A percentile compares a stretch with the other conserved stretches of the same genome.
These are phyloP conservation scores for Encephalitozoon intestinalis DNA, from an alignment of 371 early-diverging fungal genomes.

Conservation along the genomic window DNA sequence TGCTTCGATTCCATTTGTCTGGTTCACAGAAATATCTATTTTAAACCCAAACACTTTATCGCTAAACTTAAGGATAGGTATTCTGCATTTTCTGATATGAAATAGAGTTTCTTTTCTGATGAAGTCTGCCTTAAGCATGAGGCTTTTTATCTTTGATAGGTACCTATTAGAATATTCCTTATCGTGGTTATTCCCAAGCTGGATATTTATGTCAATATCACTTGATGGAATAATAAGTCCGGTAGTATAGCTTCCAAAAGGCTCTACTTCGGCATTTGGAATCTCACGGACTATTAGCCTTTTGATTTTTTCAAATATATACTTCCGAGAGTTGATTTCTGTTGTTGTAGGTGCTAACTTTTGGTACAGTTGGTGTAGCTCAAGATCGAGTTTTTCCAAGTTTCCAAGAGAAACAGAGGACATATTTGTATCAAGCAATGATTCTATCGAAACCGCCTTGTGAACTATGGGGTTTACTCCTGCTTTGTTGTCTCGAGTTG, in stretches of 20 bases:
- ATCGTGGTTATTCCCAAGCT: background rate
- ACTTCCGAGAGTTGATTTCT: background rate
- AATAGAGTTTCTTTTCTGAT: slow-evolving; percentile 7
- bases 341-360: slow-evolving; percentile 9
- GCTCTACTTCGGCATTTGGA: slow-evolving; percentile 9
- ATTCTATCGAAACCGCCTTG: background rate
- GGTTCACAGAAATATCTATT: slow-evolving; percentile 75
- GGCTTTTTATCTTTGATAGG: slow-evolving; percentile 20
- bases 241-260: slow-evolving; percentile 43
- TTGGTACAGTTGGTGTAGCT: slow-evolving; percentile 16
- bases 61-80: slow-evolving; percentile 79
- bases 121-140: background rate
- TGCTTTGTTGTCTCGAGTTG: background rate
- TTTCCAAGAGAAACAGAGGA: background rate
- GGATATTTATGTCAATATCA: slow-evolving; percentile 48
- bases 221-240: slow-evolving; percentile 26
- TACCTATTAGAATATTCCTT: slow-evolving; percentile 11
- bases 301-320: slow-evolving; percentile 19
- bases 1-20: slow-evolving; percentile 64
- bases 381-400: slow-evolving; percentile 17
- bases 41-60: slow-evolving; percentile 66
- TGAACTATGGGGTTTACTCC: background rate
- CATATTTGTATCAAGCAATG: background rate
- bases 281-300: slow-evolving; percentile 10
- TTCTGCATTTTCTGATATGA: slow-evolving; percentile 60